Conservation (phyloP, 1,284 basidiomycete genomes). For the Apiotrichum montevideense region DNA sequence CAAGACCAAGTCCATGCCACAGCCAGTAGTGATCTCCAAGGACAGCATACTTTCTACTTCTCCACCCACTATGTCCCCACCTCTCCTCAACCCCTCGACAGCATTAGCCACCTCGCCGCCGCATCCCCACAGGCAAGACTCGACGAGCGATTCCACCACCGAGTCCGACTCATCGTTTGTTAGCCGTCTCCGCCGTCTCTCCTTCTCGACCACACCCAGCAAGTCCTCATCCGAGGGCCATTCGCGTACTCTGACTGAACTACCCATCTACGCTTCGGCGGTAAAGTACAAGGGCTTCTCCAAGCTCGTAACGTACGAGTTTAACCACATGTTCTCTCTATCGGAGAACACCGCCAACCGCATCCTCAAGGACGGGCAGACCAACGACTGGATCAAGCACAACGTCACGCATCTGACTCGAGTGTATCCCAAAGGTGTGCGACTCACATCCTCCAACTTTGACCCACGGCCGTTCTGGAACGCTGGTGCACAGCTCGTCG, state of each 20-base stretch:
- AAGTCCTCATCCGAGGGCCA: slow-evolving; percentile 18
- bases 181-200: slow-evolving; percentile 30
- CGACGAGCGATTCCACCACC: slow-evolving; percentile 33
- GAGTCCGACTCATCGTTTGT: slow-evolving; percentile 41
- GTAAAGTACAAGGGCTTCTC: slow-evolving; percentile 92
- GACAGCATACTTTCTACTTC: not conserved
- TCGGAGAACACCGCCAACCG: slow-evolving; percentile 70
- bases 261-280: slow-evolving; percentile 91
- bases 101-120: not conserved
- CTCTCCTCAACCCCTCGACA: not conserved
- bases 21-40: not conserved
- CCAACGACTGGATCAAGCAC: slow-evolving; percentile 77
- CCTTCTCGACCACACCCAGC: slow-evolving; percentile 11
- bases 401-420: slow-evolving; percentile 77
- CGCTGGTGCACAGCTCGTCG: slow-evolving; percentile 85
- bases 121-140: not conserved
- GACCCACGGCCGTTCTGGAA: slow-evolving; percentile 86
- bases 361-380: slow-evolving; percentile 51
- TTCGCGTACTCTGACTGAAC: slow-evolving; percentile 63
- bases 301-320: slow-evolving; percentile 78
- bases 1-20: slow-evolving; percentile 56
- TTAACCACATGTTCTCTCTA: slow-evolving; percentile 86
- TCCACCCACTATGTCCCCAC: slow-evolving; percentile 6
- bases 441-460: slow-evolving; percentile 82
- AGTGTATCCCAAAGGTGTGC: slow-evolving; percentile 79